Percentiles rank a stretch among this genome's conserved stretches.
phyloP scores from a whole-genome alignment of 2,329 filamentous ascomycete species.

The Cladosporium sp. region DNA sequence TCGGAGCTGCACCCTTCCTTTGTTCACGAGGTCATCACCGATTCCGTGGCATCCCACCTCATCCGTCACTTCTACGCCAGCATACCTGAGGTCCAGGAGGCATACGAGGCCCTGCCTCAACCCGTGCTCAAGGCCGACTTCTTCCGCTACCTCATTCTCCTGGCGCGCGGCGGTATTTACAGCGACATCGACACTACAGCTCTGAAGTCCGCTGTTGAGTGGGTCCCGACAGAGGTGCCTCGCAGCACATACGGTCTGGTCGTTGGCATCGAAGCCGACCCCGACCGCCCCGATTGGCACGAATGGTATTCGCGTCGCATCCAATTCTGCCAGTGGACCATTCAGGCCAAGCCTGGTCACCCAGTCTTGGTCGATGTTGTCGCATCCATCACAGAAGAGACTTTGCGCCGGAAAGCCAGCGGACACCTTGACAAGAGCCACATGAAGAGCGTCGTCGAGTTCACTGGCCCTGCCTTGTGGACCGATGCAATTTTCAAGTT shows the following conservation, averaged over 20 bases:
- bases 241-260: conserved; percentile 79
- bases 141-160: conserved; percentile 68
- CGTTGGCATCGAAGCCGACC: conserved; percentile 93
- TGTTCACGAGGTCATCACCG: conserved; percentile 95
- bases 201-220: conserved; percentile 78
- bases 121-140: conserved; percentile 63
- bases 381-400: conserved; percentile 78
- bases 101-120: conserved; percentile 50
- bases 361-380: conserved; percentile 88
- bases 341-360: conserved; percentile 92
- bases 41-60: conserved; percentile 77
- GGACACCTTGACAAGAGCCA: conserved; percentile 62
- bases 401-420: conserved; percentile 68
- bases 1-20: conserved; percentile 83
- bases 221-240: conserved; percentile 79
- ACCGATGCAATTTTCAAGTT: conserved; percentile 90
- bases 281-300: conserved; percentile 87
- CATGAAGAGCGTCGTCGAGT: conserved; percentile 81
- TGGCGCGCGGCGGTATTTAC: conserved; percentile 80
- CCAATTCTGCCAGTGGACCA: conserved; percentile 99
- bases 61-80: conserved; percentile 84
- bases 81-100: conserved; percentile 51
- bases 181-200: conserved; percentile 77
- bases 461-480: conserved; percentile 92
- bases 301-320: conserved; percentile 96